Evolutionary conservation across 176 grass and related monocot species (phyloP).

Genomic region (Puya raimondii): DNA sequence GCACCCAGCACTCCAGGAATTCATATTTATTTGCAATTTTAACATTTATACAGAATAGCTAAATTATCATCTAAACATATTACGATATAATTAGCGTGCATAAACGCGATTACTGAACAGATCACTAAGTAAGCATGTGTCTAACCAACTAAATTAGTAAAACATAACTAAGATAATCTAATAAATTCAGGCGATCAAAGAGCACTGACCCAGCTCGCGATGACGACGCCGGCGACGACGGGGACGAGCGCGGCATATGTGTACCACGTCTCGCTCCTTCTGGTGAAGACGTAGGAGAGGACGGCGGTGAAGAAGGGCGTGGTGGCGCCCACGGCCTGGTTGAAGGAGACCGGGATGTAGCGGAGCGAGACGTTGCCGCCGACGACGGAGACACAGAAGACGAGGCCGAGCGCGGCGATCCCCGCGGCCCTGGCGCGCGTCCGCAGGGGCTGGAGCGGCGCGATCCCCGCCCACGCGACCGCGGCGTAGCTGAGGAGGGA

Average conservation of each 20-base stretch:
- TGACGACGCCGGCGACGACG: slow-evolving; percentile 68
- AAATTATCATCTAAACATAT: too few species aligned
- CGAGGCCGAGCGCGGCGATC: slow-evolving; percentile 68
- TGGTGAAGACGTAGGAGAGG: slow-evolving; percentile 57
- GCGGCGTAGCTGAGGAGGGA: slow-evolving; percentile 79
- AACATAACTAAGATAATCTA: background rate
- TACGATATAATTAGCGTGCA: too few species aligned
- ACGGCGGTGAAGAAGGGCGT: slow-evolving; percentile 81
- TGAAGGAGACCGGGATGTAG: slow-evolving; percentile 70
- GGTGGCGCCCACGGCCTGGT: slow-evolving; percentile 77
- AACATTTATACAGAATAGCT: too few species aligned
- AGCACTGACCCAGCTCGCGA: slow-evolving; percentile 52
- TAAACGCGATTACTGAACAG: background rate
- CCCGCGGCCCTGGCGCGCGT: slow-evolving; percentile 55
- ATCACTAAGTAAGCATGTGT: background rate
- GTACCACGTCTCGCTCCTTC: slow-evolving; percentile 61
- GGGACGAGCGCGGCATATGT: slow-evolving; percentile 70
- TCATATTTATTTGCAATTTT: too few species aligned
- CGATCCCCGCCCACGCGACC: slow-evolving; percentile 75
- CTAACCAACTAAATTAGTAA: background rate
- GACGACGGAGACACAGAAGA: slow-evolving; percentile 78
- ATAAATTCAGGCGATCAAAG: background rate
- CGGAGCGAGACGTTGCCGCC: slow-evolving; percentile 69
- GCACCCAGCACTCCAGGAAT: too few species aligned
- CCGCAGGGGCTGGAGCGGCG: slow-evolving; percentile 56